Evolutionary conservation across 768 basidiomycete genomes (phyloP).

Genomic region (Panaeolus papilionaceus): DNA sequence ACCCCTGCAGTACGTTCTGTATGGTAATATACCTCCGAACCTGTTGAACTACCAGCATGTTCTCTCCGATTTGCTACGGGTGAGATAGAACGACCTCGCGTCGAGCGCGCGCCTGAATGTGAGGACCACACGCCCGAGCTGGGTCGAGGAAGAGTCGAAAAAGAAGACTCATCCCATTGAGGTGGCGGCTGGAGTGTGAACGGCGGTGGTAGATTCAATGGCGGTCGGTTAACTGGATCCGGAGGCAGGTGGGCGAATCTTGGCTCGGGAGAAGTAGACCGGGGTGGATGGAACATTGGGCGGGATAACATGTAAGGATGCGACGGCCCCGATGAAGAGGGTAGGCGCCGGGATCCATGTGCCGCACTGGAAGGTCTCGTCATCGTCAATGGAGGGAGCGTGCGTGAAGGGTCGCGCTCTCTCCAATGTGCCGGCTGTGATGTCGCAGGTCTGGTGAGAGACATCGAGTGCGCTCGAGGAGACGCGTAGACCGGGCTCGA

Average conservation of each 20-base stretch:
- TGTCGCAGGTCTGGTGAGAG: conserved; percentile 32
- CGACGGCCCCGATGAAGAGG: conserved; percentile 22
- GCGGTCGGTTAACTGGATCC: conserved; percentile 33
- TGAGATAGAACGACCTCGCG: conserved; percentile 35
- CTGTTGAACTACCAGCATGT: conserved; percentile 20
- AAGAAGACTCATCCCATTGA: conserved; percentile 62
- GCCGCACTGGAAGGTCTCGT: conserved; percentile 32
- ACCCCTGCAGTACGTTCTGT: conserved; percentile 29
- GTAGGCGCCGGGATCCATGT: conserved; percentile 21
- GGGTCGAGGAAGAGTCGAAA: conserved; percentile 44
- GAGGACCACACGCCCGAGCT: conserved; percentile 44
- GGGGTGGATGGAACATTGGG: conserved; percentile 26
- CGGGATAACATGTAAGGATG: conserved; percentile 25
- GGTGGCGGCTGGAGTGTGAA: conserved; percentile 72
- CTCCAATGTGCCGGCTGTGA: conserved; percentile 32
- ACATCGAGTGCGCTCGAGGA: conserved; percentile 28
- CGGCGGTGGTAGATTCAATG: conserved; percentile 53
- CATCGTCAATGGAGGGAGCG: conserved; percentile 36
- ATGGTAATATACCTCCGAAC: conserved; percentile 28
- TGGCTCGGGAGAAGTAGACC: conserved; percentile 44
- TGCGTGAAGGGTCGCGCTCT: conserved; percentile 36
- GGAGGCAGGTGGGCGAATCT: conserved; percentile 42
- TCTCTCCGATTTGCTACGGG: conserved; percentile 29
- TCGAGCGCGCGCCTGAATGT: conserved; percentile 33
- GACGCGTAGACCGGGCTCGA: conserved; percentile 25